Conservation (phyloP, 768 basidiomycete species). For the Phaeolepiota aurea region DNA sequence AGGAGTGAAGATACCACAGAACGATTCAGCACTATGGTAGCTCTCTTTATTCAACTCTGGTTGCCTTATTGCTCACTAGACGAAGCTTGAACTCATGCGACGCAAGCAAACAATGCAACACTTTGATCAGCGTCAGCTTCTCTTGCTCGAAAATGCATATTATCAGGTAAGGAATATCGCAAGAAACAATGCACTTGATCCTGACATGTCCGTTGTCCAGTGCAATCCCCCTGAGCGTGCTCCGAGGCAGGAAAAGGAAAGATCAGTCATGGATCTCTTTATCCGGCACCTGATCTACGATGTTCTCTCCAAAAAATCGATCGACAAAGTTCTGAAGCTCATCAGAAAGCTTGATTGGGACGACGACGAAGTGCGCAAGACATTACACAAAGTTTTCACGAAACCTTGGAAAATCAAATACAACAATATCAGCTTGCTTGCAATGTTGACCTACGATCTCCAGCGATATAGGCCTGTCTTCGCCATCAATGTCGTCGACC, state of each 20-base stretch:
- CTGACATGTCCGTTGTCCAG: conserved; percentile 27
- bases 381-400: conserved; percentile 85
- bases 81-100: conserved; percentile 85
- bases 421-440: conserved; percentile 78
- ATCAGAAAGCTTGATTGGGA: conserved; percentile 96
- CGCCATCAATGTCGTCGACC: conserved; percentile 82
- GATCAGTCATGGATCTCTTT: conserved; percentile 84
- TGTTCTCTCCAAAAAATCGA: conserved; percentile 84
- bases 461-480: conserved; percentile 91
- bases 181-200: background rate
- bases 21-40: conserved; percentile 83
- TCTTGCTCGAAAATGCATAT: conserved; percentile 95
- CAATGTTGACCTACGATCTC: conserved; percentile 92
- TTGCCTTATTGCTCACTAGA: conserved; percentile 3
- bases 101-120: conserved; percentile 92
- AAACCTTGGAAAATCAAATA: conserved; percentile 98
- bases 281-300: conserved; percentile 94
- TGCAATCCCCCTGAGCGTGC: conserved; percentile 96
- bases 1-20: conserved; percentile 82
- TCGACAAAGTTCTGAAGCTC: conserved; percentile 93
- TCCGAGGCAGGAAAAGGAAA: conserved; percentile 78
- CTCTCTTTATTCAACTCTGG: conserved; percentile 6
- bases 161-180: conserved; percentile 60
- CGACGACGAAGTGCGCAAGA: conserved; percentile 48
- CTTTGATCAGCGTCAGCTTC: conserved; percentile 82